Conservation (phyloP, 495 filamentous ascomycete species). For the Podospora pseudopauciseta region DNA sequence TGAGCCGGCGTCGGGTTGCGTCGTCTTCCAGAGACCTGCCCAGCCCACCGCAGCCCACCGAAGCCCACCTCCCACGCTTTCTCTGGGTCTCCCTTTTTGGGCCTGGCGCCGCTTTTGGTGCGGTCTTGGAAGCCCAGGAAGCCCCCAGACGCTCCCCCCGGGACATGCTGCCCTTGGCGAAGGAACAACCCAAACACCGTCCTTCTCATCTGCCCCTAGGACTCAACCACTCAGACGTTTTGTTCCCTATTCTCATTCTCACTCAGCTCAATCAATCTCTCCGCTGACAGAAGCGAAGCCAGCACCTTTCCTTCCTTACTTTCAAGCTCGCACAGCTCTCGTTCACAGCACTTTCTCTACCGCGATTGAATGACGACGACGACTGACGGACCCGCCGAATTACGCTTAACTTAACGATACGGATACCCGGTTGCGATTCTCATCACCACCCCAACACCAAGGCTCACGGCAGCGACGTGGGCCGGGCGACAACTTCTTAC, state of each 20-base stretch:
- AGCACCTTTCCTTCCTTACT: not conserved
- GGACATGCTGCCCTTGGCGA: not conserved
- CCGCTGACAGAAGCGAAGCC: not conserved
- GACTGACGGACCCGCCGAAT: not conserved
- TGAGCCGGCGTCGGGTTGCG: constrained; percentile 13
- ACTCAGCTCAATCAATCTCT: not conserved
- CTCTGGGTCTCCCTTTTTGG: constrained; percentile 10
- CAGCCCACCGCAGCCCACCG: constrained; percentile 1
- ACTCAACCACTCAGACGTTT: not conserved
- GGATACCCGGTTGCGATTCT: not conserved
- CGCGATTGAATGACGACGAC: not conserved
- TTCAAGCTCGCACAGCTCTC: not conserved
- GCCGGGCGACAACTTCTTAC: constrained; percentile 5
- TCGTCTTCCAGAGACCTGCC: not conserved
- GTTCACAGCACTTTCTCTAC: not conserved
- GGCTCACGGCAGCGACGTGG: not conserved
- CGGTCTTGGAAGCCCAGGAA: not conserved
- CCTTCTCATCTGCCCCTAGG: not conserved
- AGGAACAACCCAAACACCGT: constrained; percentile 3
- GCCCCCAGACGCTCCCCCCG: constrained; percentile 1
- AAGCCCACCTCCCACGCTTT: constrained; percentile 18
- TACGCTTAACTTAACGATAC: constrained; percentile 7
- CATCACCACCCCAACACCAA: not conserved
- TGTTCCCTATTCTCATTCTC: not conserved
- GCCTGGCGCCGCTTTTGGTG: not conserved